Conservation (phyloP, 495 filamentous ascomycete species). For the Aspergillus campestris region DNA sequence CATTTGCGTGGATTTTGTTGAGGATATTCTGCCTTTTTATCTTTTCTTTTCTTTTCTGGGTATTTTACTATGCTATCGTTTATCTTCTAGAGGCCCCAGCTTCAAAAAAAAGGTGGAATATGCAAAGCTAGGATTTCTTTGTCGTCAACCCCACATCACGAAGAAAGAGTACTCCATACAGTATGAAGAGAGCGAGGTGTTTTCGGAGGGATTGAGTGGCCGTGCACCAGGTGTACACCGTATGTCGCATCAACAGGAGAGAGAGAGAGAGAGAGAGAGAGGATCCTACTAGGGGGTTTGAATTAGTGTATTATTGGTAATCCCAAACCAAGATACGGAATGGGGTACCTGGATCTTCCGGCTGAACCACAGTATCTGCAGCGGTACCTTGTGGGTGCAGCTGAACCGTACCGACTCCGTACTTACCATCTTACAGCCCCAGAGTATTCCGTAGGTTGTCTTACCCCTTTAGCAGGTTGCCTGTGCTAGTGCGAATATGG, state of each 20-base stretch:
- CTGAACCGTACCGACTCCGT: not conserved
- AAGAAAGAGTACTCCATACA: too few species aligned
- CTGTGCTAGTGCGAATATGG: not conserved
- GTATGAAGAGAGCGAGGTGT: too few species aligned
- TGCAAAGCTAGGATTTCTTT: not conserved
- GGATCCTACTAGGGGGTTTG: too few species aligned
- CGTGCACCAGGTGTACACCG: too few species aligned
- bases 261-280: too few species aligned
- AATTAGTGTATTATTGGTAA: not conserved
- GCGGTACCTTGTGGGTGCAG: not conserved
- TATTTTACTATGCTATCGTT: not conserved
- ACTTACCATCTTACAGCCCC: slow-evolving; percentile 5
- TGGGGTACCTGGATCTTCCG: not conserved
- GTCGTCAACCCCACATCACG: not conserved
- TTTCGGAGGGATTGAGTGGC: too few species aligned
- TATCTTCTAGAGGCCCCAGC: too few species aligned
- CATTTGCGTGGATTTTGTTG: too few species aligned
- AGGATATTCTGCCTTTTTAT: not conserved
- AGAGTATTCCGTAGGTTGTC: too few species aligned
- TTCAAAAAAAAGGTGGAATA: not conserved
- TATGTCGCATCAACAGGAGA: too few species aligned
- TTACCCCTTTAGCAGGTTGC: slow-evolving; percentile 10
- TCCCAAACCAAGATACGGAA: not conserved
- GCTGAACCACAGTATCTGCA: not conserved
- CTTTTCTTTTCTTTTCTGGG: not conserved